A percentile compares a stretch with the other conserved stretches of the same genome.
Evolutionary conservation across 2,329 filamentous ascomycete species (phyloP).

Genomic region (Colletotrichum acutatum): DNA sequence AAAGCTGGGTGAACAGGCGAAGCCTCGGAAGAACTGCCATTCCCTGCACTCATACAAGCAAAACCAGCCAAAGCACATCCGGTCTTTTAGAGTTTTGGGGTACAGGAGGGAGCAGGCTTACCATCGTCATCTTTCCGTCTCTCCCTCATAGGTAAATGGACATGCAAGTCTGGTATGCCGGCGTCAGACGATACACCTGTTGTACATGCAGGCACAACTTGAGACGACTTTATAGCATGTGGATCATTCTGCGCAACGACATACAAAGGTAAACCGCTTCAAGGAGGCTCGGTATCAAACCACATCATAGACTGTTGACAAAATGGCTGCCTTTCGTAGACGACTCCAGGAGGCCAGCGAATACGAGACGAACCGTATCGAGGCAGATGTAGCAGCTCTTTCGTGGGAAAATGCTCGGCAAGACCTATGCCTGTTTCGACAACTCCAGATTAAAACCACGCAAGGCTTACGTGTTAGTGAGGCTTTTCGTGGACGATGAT

Average conservation of each 20-base stretch:
- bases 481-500: no score
- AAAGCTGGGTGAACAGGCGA: background rate
- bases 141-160: background rate
- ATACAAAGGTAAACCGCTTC: background rate
- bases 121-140: background rate
- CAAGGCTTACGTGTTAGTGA: no score
- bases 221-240: background rate
- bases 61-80: background rate
- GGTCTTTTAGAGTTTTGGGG: background rate
- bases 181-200: background rate
- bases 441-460: background rate
- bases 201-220: background rate
- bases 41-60: background rate
- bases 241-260: background rate
- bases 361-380: background rate
- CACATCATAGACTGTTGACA: background rate
- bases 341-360: rapidly evolving
- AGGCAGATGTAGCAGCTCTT: background rate
- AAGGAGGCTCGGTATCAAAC: background rate
- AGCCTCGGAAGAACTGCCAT: background rate
- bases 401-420: background rate
- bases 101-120: background rate
- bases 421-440: background rate
- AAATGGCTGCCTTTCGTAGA: background rate
- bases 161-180: background rate